Base-by-base conservation (phyloP, 2,329 filamentous ascomycete species). In the Aspergillus puulaauensis region DNA sequence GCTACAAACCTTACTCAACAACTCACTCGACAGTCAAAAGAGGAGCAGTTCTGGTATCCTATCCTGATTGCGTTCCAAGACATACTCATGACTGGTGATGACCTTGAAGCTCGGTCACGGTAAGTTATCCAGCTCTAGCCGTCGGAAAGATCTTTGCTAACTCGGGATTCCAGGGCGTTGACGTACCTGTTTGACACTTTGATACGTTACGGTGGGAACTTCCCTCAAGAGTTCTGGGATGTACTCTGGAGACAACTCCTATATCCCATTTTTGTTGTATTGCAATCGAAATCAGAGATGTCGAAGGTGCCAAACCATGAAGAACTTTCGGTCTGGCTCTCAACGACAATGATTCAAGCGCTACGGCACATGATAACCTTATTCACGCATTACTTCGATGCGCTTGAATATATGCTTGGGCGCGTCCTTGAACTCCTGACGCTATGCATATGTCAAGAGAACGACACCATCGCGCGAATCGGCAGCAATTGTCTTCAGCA, bases 1-100 rank as follows among this genome's bases (percentile, higher is more conserved):
- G 64, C 78, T 39, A 80, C 82, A 11, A 78, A 80, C 17, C 76
- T 85, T 56, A 79, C 82, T 2, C 84, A 83, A 70, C 86, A 88
- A 59, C 86, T 86, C 56, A 90, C 82, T 57, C 88, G 89, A 53
- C 96, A 96, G 46, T 96, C 93, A 4, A 87, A 95, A 62, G 96
- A 99, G 73, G 95, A 98, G 73, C 93, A 96, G 39, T 99, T 93
- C 75, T 99, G 95, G 95, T 99, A 99, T 75, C 95, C 95, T 0
- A 90, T 99, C 6, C 81, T 99, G 31, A 98, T 99, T 71, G 93
- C 96, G 3, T 99, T 99, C 80, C 95, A 99, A 72, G 95, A 99
- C 73, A 93, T 99, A 21, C 80, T 99, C 48, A 99, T 99, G 95
- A 99, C 95, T 2, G 95, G 96, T 2, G 96, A 99, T 75, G 95